Conservation (phyloP, 495 filamentous ascomycete genomes). For the Cercophora scortea region DNA sequence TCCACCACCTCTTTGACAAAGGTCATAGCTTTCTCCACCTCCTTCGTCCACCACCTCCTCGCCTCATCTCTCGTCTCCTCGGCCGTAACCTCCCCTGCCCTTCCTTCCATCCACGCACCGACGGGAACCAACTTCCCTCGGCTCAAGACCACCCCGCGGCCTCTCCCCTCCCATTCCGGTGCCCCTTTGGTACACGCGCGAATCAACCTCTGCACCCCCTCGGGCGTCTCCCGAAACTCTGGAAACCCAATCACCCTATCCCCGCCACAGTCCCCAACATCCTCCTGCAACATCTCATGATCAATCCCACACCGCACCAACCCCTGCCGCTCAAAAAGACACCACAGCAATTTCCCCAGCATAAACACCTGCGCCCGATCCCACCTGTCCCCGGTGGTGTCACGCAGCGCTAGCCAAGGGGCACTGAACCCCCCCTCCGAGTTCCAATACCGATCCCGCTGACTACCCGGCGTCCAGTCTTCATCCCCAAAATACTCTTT, state of each 20-base stretch:
- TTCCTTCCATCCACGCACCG: background rate
- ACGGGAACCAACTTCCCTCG: constrained; percentile 7
- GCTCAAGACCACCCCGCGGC: constrained; percentile 4
- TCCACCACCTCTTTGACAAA: constrained; percentile 1
- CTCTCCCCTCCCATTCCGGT: constrained; percentile 10
- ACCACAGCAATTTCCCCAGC: constrained; percentile 31
- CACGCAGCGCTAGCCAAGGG: constrained; percentile 11
- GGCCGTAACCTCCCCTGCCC: background rate
- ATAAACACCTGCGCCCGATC: constrained; percentile 27
- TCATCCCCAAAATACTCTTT: constrained; percentile 1
- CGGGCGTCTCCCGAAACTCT: constrained; percentile 12
- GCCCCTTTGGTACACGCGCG: constrained; percentile 20
- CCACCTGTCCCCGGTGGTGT: background rate
- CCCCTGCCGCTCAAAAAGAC: constrained; percentile 23
- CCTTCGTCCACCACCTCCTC: constrained; percentile 1
- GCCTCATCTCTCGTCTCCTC: constrained; percentile 1
- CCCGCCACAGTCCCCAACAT: background rate
- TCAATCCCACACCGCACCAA: constrained; percentile 18
- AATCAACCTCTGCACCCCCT: constrained; percentile 11
- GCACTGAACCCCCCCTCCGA: constrained; percentile 15
- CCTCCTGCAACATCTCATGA: constrained; percentile 14
- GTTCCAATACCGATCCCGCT: constrained; percentile 12
- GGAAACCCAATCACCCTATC: constrained; percentile 12
- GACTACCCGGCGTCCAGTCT: constrained; percentile 2
- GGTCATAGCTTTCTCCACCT: constrained; percentile 2